Conservation (phyloP, 1,284 basidiomycete species). For the Mrakiaceae sp. region DNA sequence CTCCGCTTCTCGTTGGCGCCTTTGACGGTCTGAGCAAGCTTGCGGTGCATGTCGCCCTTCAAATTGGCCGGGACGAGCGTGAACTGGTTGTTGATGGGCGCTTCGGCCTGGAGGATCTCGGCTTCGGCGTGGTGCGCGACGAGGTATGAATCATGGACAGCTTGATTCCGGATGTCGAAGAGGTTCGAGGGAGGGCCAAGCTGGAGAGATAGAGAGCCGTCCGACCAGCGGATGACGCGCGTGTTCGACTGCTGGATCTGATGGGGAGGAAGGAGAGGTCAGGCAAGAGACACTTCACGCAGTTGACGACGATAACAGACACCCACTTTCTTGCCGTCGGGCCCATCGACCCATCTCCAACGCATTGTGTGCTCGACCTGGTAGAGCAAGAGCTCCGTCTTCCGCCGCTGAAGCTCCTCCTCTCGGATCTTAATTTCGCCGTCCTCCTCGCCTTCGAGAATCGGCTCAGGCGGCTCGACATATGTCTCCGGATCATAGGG, state of each 20-base stretch:
- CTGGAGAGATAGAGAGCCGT: conserved; percentile 72
- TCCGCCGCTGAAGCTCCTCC: conserved; percentile 43
- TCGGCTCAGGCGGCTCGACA: conserved; percentile 62
- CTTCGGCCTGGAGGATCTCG: conserved; percentile 71
- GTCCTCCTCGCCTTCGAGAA: conserved; percentile 47
- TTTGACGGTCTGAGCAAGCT: conserved; percentile 73
- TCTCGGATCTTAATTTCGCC: conserved; percentile 46
- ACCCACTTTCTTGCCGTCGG: conserved; percentile 56
- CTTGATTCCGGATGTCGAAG: conserved; percentile 52
- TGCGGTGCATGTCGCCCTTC: conserved; percentile 77
- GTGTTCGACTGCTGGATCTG: conserved; percentile 73
- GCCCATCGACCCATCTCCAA: conserved; percentile 75
- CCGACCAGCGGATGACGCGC: conserved; percentile 81
- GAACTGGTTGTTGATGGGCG: conserved; percentile 69
- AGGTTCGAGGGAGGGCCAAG: conserved; percentile 64
- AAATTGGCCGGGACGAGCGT: conserved; percentile 74
- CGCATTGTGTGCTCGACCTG: conserved; percentile 82
- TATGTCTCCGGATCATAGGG: conserved; percentile 72
- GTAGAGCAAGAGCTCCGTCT: conserved; percentile 51
- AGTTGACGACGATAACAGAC: neutral
- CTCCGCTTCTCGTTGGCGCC: conserved; percentile 71
- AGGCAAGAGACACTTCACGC: neutral
- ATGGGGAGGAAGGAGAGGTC: neutral
- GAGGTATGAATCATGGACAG: conserved; percentile 44
- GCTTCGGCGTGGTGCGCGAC: conserved; percentile 81